These are phyloP conservation scores for Tylopilus subfusipes DNA, from an alignment of 768 basidiomycete species.

Conservation along the genomic window DNA sequence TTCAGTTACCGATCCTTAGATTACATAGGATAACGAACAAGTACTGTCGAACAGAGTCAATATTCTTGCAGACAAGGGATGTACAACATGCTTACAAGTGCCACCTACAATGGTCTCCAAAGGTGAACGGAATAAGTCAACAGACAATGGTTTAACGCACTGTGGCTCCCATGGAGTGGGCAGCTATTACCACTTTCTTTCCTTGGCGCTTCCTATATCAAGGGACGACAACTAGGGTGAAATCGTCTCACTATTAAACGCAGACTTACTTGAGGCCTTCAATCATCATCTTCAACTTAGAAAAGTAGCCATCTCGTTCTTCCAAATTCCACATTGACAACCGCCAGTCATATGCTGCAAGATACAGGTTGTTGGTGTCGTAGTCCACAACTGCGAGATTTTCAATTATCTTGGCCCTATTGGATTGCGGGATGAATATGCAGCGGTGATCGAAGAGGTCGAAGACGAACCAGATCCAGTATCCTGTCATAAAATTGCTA, in stretches of 20 bases:
- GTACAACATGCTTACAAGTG: slow-evolving; percentile 39
- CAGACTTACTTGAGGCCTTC: slow-evolving; percentile 67
- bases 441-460: not conserved
- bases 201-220: slow-evolving; percentile 56
- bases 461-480: slow-evolving; percentile 80
- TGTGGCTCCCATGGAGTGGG: slow-evolving; percentile 84
- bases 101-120: slow-evolving; percentile 44
- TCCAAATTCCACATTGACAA: slow-evolving; percentile 88
- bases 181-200: slow-evolving; percentile 78
- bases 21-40: slow-evolving; percentile 57
- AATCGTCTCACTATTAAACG: not conserved
- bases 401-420: slow-evolving; percentile 87
- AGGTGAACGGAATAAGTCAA: not conserved
- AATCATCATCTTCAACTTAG: slow-evolving; percentile 73
- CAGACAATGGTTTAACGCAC: slow-evolving; percentile 39
- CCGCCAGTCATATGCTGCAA: slow-evolving; percentile 91
- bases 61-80: not conserved
- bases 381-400: slow-evolving; percentile 92
- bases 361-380: slow-evolving; percentile 82
- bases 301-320: slow-evolving; percentile 87
- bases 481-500: slow-evolving; percentile 81
- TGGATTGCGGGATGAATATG: not conserved
- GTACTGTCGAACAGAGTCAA: slow-evolving; percentile 49
- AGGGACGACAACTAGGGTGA: not conserved
- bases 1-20: not conserved